Conservation (phyloP, 106 monocot species). For the Agapanthus africanus region DNA sequence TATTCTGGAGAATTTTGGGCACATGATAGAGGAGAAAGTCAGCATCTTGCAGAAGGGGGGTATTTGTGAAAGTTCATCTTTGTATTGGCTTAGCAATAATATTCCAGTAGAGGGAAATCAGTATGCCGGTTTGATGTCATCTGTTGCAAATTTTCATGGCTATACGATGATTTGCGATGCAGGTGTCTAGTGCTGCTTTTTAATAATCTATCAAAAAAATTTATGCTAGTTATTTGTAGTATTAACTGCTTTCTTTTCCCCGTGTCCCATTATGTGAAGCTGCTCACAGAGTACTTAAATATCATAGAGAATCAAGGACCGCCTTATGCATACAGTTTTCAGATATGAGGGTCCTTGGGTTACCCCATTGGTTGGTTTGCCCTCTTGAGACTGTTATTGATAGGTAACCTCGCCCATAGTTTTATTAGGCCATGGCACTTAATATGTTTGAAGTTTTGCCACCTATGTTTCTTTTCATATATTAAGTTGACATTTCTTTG, state of each 20-base stretch:
- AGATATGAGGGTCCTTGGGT: slow-evolving; percentile 57
- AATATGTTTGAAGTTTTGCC: neutral
- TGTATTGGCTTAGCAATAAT: slow-evolving; percentile 9
- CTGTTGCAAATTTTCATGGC: slow-evolving; percentile 42
- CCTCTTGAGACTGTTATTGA: slow-evolving; percentile 59
- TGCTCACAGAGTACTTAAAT: slow-evolving; percentile 52
- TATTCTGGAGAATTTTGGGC: slow-evolving; percentile 37
- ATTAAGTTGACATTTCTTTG: slow-evolving; percentile 6
- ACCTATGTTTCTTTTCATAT: neutral
- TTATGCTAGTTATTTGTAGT: too few species aligned
- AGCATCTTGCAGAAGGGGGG: slow-evolving; percentile 19
- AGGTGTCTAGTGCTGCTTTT: too few species aligned
- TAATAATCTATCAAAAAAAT: too few species aligned
- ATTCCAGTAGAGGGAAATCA: slow-evolving; percentile 24
- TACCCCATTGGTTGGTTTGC: slow-evolving; percentile 72
- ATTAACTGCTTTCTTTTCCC: neutral
- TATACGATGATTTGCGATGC: slow-evolving; percentile 50
- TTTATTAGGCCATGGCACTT: neutral
- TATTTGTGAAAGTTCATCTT: too few species aligned
- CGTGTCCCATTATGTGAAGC: slow-evolving; percentile 27
- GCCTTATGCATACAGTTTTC: slow-evolving; percentile 42
- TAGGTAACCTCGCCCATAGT: slow-evolving; percentile 32
- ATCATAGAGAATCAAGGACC: slow-evolving; percentile 21
- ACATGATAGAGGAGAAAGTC: slow-evolving; percentile 40
- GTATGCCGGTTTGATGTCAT: slow-evolving; percentile 50